Base-by-base conservation (phyloP, 179 eudicot genomes). In the Spergularia azorica region DNA sequence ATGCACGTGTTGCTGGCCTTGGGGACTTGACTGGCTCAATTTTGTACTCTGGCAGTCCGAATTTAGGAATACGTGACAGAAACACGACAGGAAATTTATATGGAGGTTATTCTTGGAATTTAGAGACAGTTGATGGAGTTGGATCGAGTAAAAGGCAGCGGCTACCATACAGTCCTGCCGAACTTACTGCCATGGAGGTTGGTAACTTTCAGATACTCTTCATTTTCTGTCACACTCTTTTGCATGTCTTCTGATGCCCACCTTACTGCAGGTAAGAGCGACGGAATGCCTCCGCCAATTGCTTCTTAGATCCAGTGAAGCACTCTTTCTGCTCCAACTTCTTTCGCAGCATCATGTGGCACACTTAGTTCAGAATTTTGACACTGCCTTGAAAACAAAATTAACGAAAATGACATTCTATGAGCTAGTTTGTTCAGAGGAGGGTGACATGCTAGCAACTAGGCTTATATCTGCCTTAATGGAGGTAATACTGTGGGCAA, bases 181-280 rank as follows among this genome's bases (percentile, higher is more conserved):
- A 96, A 77, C 86, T 96, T 43, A 96, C 98, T 84, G 94, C 98
- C 66, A 86, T 90, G 95, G 99, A 96, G 97, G 99, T 94, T 68
- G 50, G 67, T 58, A 38, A 56, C 65, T 71, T n/a, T 18, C 61
- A 72, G 4, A 13, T 36, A 7, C 20, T n/a, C 13, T 6, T 52
- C 18, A 9, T 9, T 64, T 39, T 76, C n/a, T 20, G 38, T 43
- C 71, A 9, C 50, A 14, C 18, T 71, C 46, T 46, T 12, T 70
- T 21, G 68, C 7, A 21, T 74, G 60, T 72, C 20, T 36, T 60
- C 74, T 73, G 26, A 71, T 43, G 62, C 72, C 52, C 70, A 67
- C 63, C 79, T 68, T 71, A 14, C 18, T 87, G 75, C 85, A 96
- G 99, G 99, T 96, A 50, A 89, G 98, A 82, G 95, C 98, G 41